Base-by-base conservation (phyloP, 352 stramenopile genomes). In the Hyaloperonospora arabidopsidis region DNA sequence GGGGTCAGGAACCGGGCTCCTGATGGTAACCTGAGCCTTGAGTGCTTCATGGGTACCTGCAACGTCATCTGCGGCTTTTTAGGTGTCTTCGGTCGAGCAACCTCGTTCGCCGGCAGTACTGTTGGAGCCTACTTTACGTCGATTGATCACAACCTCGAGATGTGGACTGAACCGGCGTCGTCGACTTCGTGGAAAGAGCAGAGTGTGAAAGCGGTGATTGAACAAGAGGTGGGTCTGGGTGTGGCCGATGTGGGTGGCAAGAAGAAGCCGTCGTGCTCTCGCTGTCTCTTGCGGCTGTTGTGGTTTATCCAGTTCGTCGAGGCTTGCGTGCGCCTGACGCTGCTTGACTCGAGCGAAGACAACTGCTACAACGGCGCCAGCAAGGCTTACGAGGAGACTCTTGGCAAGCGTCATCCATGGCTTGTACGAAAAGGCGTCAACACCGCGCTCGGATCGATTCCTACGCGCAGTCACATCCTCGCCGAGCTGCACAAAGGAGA, bases 261-360 rank as follows among this genome's bases (percentile, higher is more conserved):
- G 63, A 92, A 93, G 70, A 87, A 89, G 34, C 79, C 82, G 36
- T 90, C 79, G 22, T 87, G 72, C 56, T 77, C 64, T 35, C 81
- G 82, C 22, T 87, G 82, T 52, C 53, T 89, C 23, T 57, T 90
- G 41, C 82, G 82, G 0, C 48, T 93, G 36, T 57, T 89, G 25
- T 93, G 82, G 82, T 93, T 93, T 45, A 49, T 93, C 23, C 77
- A 93, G 62, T 93, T 93, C 35, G 82, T 93, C 35, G 79, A 89
- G 43, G 76, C 79, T 15, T 89, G 73, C 15, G 55, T 93, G 10
- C 63, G 72, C 35, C 74, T 88, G 53, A 82, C 72, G n/a, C 50
- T 90, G 39, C 56, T 89, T 22, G 75, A 87, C 35, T 86, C 69
- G 48, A 61, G 54, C 14, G 72, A 84, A 18, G 82, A 93, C n/a